These are phyloP conservation scores for Williopsis jadinii DNA, from an alignment of 1,139 yeast species.

Conservation along the genomic window DNA sequence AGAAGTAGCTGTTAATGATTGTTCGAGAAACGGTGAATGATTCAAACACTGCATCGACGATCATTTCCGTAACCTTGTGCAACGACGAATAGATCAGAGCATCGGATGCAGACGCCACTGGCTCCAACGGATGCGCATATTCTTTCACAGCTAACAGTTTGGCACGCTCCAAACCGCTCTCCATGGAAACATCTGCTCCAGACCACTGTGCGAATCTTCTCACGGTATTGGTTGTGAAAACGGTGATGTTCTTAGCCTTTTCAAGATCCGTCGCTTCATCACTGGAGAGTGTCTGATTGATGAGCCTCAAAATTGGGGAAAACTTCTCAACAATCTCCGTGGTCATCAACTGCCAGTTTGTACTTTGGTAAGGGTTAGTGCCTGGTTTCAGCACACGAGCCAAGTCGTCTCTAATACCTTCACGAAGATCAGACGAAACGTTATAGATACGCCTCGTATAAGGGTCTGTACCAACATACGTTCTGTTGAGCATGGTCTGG, in stretches of 20 bases:
- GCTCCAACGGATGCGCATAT: conserved; percentile 35
- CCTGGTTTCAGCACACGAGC: conserved; percentile 24
- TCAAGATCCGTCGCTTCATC: conserved; percentile 8
- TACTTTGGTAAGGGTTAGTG: conserved; percentile 32
- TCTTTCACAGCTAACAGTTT: conserved; percentile 32
- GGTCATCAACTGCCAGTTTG: conserved; percentile 45
- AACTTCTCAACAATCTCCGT: conserved; percentile 41
- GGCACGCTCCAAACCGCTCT: conserved; percentile 18
- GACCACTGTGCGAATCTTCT: conserved; percentile 29
- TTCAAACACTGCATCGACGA: conserved; percentile 31
- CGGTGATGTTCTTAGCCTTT: conserved; percentile 29
- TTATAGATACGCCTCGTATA: conserved; percentile 38
- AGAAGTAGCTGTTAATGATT: conserved; percentile 5
- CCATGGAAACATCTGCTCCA: conserved; percentile 6
- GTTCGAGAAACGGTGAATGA: conserved; percentile 21
- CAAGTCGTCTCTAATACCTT: conserved; percentile 30
- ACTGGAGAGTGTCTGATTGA: conserved; percentile 30
- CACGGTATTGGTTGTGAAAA: conserved; percentile 32
- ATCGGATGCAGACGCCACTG: conserved; percentile 33
- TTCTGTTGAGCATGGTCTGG: conserved; percentile 43
- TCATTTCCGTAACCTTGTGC: conserved; percentile 28
- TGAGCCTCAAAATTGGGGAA: conserved; percentile 34
- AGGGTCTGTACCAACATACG: conserved; percentile 39
- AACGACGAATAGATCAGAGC: conserved; percentile 40
- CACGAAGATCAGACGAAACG: conserved; percentile 28